These are phyloP conservation scores for Nicotiana tomentosiformis DNA, from an alignment of 257 asterid species.

Conservation along the genomic window DNA sequence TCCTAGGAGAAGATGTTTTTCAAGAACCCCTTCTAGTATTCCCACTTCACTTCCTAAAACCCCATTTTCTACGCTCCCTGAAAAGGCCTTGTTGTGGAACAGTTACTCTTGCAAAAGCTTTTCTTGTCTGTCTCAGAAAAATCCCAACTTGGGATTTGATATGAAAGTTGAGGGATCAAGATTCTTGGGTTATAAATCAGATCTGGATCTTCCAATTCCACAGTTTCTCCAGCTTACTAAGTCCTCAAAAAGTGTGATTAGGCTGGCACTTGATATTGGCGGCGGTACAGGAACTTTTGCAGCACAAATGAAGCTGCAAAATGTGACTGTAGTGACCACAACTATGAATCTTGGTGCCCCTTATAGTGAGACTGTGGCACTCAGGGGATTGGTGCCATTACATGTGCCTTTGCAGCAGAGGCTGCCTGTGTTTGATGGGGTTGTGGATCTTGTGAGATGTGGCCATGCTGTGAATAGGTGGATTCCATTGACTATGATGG, in stretches of 20 bases:
- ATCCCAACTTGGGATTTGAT: constrained; percentile 74
- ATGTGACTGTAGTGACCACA: constrained; percentile 76
- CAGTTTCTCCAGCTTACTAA: constrained; percentile 63
- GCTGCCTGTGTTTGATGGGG: constrained; percentile 87
- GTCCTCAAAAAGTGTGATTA: constrained; percentile 38
- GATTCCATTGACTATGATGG: constrained; percentile 70
- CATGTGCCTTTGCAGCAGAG: constrained; percentile 95
- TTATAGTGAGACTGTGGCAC: constrained; percentile 69
- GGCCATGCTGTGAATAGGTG: constrained; percentile 91
- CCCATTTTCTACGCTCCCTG: constrained; percentile 67
- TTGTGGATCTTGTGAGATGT: constrained; percentile 83
- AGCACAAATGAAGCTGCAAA: constrained; percentile 82
- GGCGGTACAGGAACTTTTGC: constrained; percentile 96
- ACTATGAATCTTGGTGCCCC: constrained; percentile 92
- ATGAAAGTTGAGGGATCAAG: constrained; percentile 57
- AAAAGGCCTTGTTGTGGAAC: constrained; percentile 47
- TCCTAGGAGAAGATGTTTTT: constrained; percentile 94
- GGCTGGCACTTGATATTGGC: constrained; percentile 76
- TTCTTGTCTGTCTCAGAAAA: constrained; percentile 54
- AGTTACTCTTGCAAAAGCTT: constrained; percentile 63
- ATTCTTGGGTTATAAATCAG: constrained; percentile 53
- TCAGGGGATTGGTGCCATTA: constrained; percentile 79
- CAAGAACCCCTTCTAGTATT: constrained; percentile 40
- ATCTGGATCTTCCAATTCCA: constrained; percentile 80
- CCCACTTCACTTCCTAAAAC: constrained; percentile 47